These are phyloP conservation scores for Epichloe bromicola DNA, from an alignment of 2,329 filamentous ascomycete species.

Conservation along the genomic window DNA sequence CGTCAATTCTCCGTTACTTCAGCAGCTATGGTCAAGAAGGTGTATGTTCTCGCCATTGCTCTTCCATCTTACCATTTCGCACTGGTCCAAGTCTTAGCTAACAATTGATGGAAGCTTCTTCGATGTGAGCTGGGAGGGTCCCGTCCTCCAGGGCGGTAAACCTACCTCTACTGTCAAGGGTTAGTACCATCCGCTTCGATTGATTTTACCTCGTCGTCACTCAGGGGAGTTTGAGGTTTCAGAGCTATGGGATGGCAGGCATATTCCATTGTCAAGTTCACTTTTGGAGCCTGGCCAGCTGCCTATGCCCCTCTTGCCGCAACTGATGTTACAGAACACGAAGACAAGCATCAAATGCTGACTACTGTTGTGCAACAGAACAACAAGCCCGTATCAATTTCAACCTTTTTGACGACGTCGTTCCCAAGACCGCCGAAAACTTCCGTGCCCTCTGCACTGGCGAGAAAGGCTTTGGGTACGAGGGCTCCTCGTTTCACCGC, in stretches of 20 bases:
- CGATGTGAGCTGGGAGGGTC: slow-evolving; percentile 61
- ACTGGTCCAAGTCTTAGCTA: background rate
- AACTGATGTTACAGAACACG: background rate
- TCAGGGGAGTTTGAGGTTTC: background rate
- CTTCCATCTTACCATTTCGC: background rate
- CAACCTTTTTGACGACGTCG: slow-evolving; percentile 71
- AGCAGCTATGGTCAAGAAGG: slow-evolving; percentile 59
- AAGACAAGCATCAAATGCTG: background rate
- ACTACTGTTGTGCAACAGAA: slow-evolving; percentile 27
- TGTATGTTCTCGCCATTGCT: slow-evolving; percentile 34
- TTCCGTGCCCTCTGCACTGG: slow-evolving; percentile 74
- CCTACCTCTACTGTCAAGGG: slow-evolving; percentile 44
- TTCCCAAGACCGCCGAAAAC: slow-evolving; percentile 81
- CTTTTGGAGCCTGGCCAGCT: background rate
- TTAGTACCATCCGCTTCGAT: slow-evolving; percentile 27
- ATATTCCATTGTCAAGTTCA: background rate
- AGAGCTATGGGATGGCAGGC: background rate
- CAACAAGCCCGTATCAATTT: slow-evolving; percentile 76
- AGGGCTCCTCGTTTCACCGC: slow-evolving; percentile 77
- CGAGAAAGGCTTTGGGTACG: slow-evolving; percentile 73
- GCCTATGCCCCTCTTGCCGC: background rate
- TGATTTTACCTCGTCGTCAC: background rate
- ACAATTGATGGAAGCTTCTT: slow-evolving; percentile 42
- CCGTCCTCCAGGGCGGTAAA: slow-evolving; percentile 48
- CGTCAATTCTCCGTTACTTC: slow-evolving; percentile 41